A percentile compares a stretch with the other conserved stretches of the same genome.
Evolutionary conservation across 805 yeast species (phyloP).

Genomic region (Candida lessepsii): DNA sequence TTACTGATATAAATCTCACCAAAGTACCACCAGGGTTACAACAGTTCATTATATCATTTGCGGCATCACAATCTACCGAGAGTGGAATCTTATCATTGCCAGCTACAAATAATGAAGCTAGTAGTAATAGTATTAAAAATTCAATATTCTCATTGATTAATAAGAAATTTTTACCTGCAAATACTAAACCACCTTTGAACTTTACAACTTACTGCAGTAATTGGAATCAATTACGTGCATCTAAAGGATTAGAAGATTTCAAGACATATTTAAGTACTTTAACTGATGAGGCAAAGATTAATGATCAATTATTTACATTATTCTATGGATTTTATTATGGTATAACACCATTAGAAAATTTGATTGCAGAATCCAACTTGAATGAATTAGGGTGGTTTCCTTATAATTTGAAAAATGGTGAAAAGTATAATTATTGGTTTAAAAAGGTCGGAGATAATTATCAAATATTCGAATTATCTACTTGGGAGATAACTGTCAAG

Average conservation of each 20-base stretch:
- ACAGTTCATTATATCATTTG: constrained; percentile 38
- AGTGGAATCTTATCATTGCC: not conserved
- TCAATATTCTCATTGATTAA: constrained; percentile 18
- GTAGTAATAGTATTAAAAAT: constrained; percentile 16
- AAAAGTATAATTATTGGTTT: constrained; percentile 21
- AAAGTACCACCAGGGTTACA: constrained; percentile 44
- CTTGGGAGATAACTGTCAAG: constrained; percentile 42
- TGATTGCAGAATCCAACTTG: constrained; percentile 41
- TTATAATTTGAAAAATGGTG: constrained; percentile 20
- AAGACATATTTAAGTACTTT: constrained; percentile 25
- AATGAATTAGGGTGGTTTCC: constrained; percentile 44
- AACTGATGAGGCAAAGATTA: constrained; percentile 19
- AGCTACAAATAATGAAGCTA: too few species aligned
- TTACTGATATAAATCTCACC: constrained; percentile 33
- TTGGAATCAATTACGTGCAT: constrained; percentile 42
- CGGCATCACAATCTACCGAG: constrained; percentile 24
- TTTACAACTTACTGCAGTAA: constrained; percentile 34
- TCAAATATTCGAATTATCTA: constrained; percentile 39
- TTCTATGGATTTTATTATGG: constrained; percentile 46
- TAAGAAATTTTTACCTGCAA: constrained; percentile 35
- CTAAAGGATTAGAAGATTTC: constrained; percentile 32
- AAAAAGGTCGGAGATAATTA: constrained; percentile 32
- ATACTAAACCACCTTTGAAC: constrained; percentile 34
- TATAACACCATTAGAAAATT: constrained; percentile 40
- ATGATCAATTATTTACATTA: constrained; percentile 38